These are phyloP conservation scores for Aspergillus caelatus DNA, from an alignment of 2,329 filamentous ascomycete species.

Conservation along the genomic window DNA sequence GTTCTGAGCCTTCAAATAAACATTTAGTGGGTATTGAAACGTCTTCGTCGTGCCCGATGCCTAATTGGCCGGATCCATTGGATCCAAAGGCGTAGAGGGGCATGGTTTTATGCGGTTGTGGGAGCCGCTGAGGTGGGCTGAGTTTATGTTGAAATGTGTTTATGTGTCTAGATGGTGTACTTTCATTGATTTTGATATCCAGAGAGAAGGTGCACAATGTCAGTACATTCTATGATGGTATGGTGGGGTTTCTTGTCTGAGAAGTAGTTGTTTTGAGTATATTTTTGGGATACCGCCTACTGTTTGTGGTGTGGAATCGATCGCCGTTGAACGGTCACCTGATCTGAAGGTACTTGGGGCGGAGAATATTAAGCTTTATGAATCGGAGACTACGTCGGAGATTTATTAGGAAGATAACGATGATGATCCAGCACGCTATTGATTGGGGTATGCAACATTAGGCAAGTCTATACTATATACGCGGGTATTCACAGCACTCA, in stretches of 20 bases:
- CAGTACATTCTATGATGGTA: neutral
- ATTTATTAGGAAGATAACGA: neutral
- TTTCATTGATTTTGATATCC: neutral
- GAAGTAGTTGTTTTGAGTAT: neutral
- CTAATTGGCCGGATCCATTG: conserved; percentile 75
- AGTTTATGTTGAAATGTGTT: neutral
- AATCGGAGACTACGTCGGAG: neutral
- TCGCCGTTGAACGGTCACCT: neutral
- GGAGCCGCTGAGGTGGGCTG: neutral
- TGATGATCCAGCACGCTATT: neutral
- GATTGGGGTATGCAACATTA: conserved; percentile 1
- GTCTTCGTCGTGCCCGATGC: conserved; percentile 71
- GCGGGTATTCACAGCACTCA: neutral
- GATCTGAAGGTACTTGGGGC: neutral
- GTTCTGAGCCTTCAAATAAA: conserved; percentile 52
- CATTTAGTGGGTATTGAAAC: conserved; percentile 67
- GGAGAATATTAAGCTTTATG: neutral
- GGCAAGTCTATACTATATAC: neutral
- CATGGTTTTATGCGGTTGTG: conserved; percentile 23
- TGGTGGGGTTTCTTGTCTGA: neutral
- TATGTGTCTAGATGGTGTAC: neutral
- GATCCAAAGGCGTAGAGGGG: conserved; percentile 71
- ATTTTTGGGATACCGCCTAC: conserved; percentile 3
- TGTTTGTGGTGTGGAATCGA: neutral
- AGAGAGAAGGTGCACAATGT: neutral